Base-by-base conservation (phyloP, 257 asterid species). In the Plantago ovata region DNA sequence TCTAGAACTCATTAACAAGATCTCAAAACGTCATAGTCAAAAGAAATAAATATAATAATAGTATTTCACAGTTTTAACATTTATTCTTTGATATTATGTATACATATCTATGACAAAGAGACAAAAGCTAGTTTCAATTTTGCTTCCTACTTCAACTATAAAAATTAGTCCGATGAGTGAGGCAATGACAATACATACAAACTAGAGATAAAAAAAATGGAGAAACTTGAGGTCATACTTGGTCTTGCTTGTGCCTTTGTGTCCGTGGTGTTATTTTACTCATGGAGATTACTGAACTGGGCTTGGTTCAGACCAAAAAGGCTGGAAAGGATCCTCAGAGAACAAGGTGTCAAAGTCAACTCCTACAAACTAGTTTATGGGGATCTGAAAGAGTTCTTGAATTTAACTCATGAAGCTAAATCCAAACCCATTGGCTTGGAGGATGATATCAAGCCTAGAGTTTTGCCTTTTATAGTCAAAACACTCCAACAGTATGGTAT, bases 361-460 rank as follows among this genome's bases (percentile, higher is more conserved):
- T 24, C 58, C 4, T 53, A 53, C 58, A 28, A 36, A 16, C 14
- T 53, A 1, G 7, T 28, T 28, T 24, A 53, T 53, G 58, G 58
- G 11, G 58, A 53, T 53, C 24, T 53, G 21, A 53, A 28, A 13
- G 57, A 52, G 9, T 14, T 53, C 11, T 13, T 53, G 58, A 53
- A 10, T 8, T 12, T 53, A 20, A 23, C 41, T 28, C 10, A 14
- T 24, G 58, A 53, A 53, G 58, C 58, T 9, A 53, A 28, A 19
- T 53, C 58, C 16, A 53, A 53, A 6, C 58, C 58, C 4, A 53
- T 53, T 13, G 10, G 19, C 24, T 9, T 53, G 38, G 58, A 53
- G 58, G 58, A 53, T 53, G 58, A 53, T 28, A 53, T 53, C 58
- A 53, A 53, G 58, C 42, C 58, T 16, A 53, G 58, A 16, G 21